Percentiles rank a stretch among this genome's conserved stretches.
Evolutionary conservation across 495 filamentous ascomycete genomes (phyloP).

Genomic region (Daldinia vernicosa): DNA sequence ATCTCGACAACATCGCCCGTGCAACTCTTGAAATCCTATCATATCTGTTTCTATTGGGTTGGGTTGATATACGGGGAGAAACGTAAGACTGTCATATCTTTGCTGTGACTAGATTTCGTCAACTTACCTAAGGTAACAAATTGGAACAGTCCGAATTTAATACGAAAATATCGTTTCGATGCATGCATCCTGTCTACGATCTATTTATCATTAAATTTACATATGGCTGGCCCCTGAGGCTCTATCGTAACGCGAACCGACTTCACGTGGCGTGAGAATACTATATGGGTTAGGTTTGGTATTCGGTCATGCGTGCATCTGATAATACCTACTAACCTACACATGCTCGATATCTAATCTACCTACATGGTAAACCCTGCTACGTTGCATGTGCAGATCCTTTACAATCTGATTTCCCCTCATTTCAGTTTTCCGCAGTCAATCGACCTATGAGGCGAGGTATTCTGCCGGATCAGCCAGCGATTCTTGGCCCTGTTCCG

Average conservation of each 20-base stretch:
- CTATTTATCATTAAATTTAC: background rate
- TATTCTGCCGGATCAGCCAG: constrained; percentile 38
- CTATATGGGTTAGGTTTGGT: constrained; percentile 1
- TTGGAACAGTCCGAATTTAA: background rate
- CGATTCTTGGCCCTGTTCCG: constrained; percentile 23
- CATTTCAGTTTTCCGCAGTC: constrained; percentile 15
- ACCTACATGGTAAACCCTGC: constrained; percentile 6
- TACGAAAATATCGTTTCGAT: background rate
- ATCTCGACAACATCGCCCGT: background rate
- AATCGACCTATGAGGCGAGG: constrained; percentile 33
- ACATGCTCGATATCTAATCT: background rate
- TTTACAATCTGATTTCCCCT: constrained; percentile 24
- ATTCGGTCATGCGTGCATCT: background rate
- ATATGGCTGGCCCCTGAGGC: background rate
- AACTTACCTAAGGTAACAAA: background rate
- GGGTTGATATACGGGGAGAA: too few species aligned
- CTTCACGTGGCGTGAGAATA: background rate
- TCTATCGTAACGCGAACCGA: background rate
- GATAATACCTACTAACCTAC: too few species aligned
- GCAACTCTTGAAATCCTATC: background rate
- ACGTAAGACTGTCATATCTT: background rate
- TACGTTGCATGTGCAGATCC: constrained; percentile 17
- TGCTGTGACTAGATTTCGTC: background rate
- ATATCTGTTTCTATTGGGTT: too few species aligned
- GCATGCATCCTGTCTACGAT: background rate